Evolutionary conservation across 805 yeast species (phyloP), one percentile per base, ranked within the genome.

Genomic region (Sporopachydermia lactativora): DNA sequence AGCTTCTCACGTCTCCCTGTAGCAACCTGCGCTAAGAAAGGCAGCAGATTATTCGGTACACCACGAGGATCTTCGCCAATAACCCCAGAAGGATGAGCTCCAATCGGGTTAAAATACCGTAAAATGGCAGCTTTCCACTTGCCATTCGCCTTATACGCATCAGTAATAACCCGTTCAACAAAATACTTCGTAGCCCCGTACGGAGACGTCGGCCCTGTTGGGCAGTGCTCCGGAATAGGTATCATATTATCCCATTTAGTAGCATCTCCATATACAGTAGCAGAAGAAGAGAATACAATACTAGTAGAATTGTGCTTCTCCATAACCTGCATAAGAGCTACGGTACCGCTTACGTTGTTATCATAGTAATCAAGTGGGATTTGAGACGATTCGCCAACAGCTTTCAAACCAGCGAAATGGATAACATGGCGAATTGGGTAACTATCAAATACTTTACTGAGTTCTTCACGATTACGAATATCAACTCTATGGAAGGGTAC

Each of bases 211-310:
- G 92, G 82, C 41, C 71, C 82, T 38, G 72, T 69, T 15, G 86
- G 86, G 56, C 85, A 79, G 43, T 68, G 70, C 51, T 81, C 92
- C 11, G 88, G 88, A 41, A 81, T 80, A 19, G 89, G 89, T 42
- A 78, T 75, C 77, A 76, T 76, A 51, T 76, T 66, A 40, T 71
- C 72, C 52, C 77, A 79, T 37, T 84, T 64, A 5, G 83, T 75
- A 19, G 78, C 88, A 54, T 79, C 89, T 11, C 92, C 94, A 51
- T 83, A 81, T 3, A 82, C 89, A 8, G 92, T 81, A 6, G 92
- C 92, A 18, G 84, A 75, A 2, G 88, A 78, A 34, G 82, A 73
- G 57, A 82, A 81, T 13, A 82, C 85, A 41, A 83, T 57, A 13
- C 67, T 66, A 36, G 63, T 60, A 37, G 77, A 74, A n/a, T 51